Evolutionary conservation across 306 rosid genomes (phyloP), one percentile per base, ranked within the genome.

Genomic region (Glycyrrhiza uralensis): DNA sequence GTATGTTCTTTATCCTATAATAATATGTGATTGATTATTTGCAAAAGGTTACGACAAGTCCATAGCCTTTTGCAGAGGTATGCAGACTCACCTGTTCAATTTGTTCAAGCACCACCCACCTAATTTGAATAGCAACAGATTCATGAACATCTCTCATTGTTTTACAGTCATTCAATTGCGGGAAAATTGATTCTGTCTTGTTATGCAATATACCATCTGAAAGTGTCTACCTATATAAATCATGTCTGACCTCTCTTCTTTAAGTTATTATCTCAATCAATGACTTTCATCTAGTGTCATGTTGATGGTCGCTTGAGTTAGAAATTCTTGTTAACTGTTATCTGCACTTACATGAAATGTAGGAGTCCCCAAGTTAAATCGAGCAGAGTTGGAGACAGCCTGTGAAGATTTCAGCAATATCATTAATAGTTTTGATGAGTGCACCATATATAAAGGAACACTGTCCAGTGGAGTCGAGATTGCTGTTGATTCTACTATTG

Each of bases 361-460:
- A 95, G 99, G 99, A 50, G 99, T 89, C 71, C 99, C 99, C 28
- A 91, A 95, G 71, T 65, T 95, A 85, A 95, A 95, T 75, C 77
- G 89, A 45, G 33, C 82, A 28, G 99, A 95, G 72, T 74, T 95
- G 76, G 99, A 86, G 84, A 87, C 85, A 30, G 99, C 99, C 45
- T 95, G 99, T 78, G 99, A 95, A 78, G 97, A 95, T 88, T 95
- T 95, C 82, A 95, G 97, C 85, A 95, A 95, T 77, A 95, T 95
- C 57, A 80, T 95, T 55, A 72, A 76, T 80, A 87, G 81, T 47
- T 24, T 78, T 65, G 87, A 81, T 5, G 87, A 78, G 66, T 77
- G 82, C 79, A 89, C 84, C 14, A 62, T 89, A 64, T 95, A 95
- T 81, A 95, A 95, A 80, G 99, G 99, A 81, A 95, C 96, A 65